Percentiles rank a stretch among this genome's conserved stretches.
Evolutionary conservation across 2,329 filamentous ascomycete genomes (phyloP).

Genomic region (Ophiostoma tasmaniense): DNA sequence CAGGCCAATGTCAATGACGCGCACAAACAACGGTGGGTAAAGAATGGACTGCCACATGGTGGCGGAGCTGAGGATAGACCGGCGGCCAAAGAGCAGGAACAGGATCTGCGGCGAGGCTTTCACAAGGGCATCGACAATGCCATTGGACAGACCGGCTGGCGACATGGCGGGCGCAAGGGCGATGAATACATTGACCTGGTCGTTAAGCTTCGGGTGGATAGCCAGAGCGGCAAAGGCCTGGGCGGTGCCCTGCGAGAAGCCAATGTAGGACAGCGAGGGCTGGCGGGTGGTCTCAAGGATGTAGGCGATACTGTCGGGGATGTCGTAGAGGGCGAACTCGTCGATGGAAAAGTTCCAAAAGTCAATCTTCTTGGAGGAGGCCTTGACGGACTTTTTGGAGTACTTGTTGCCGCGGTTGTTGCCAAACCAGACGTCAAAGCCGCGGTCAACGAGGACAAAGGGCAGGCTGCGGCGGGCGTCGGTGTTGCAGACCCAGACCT

Average conservation of each 20-base stretch:
- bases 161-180: slow-evolving; percentile 95
- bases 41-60: slow-evolving; percentile 97
- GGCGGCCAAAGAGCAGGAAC: slow-evolving; percentile 84
- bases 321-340: slow-evolving; percentile 95
- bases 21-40: slow-evolving; percentile 88
- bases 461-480: slow-evolving; percentile 79
- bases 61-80: slow-evolving; percentile 82
- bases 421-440: slow-evolving; percentile 95
- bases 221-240: slow-evolving; percentile 92
- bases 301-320: slow-evolving; percentile 89
- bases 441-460: slow-evolving; percentile 79
- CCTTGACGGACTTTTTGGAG: slow-evolving; percentile 81
- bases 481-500: slow-evolving; percentile 93
- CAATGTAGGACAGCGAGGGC: slow-evolving; percentile 83
- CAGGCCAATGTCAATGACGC: slow-evolving; percentile 73
- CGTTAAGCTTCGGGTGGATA: slow-evolving; percentile 85
- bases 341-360: slow-evolving; percentile 99
- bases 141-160: slow-evolving; percentile 79
- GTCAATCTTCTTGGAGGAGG: slow-evolving; percentile 61
- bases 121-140: slow-evolving; percentile 83
- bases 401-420: slow-evolving; percentile 99
- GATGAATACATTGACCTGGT: slow-evolving; percentile 92
- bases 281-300: slow-evolving; percentile 77
- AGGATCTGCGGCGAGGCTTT: slow-evolving; percentile 89
- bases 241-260: slow-evolving; percentile 93